Conservation (phyloP, 257 asterid species). For the Eustoma russellianum region DNA sequence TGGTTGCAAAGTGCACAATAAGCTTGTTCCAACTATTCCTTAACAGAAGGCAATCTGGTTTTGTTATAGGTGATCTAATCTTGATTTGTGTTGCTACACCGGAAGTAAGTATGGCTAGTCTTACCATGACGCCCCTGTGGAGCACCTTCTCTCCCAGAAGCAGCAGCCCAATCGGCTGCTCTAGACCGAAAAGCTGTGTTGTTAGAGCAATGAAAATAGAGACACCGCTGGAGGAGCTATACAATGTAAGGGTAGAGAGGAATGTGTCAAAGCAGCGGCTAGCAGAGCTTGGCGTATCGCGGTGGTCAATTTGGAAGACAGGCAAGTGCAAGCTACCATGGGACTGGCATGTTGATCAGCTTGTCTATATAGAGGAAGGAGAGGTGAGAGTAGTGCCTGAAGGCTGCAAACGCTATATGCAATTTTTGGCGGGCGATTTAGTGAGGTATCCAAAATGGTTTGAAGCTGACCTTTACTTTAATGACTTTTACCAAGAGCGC, state of each 20-base stretch:
- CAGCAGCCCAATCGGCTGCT: slow-evolving; percentile 4
- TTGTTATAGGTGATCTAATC: no score
- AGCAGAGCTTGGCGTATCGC: slow-evolving; percentile 57
- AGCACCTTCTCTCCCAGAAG: slow-evolving; percentile 19
- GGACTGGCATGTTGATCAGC: slow-evolving; percentile 99
- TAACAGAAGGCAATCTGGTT: no score
- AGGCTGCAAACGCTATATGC: slow-evolving; percentile 70
- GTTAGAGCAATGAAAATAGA: slow-evolving; percentile 45
- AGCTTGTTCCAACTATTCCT: no score
- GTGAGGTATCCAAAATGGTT: slow-evolving; percentile 95
- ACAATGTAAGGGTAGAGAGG: slow-evolving; percentile 75
- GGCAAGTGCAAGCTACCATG: slow-evolving; percentile 87
- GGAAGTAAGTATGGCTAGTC: slow-evolving; percentile 36
- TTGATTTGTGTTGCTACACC: no score
- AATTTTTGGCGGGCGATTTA: slow-evolving; percentile 79
- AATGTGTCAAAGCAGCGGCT: slow-evolving; percentile 50
- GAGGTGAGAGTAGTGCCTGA: slow-evolving; percentile 95
- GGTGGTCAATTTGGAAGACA: slow-evolving; percentile 90
- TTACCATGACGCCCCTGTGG: slow-evolving; percentile 30
- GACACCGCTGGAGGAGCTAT: slow-evolving; percentile 86
- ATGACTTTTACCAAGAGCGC: slow-evolving; percentile 84
- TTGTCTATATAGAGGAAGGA: slow-evolving; percentile 91
- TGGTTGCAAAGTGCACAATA: no score
- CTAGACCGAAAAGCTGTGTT: slow-evolving; percentile 10
- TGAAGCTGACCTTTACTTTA: slow-evolving; percentile 87